Conservation (phyloP, 495 filamentous ascomycete genomes). For the Neurospora tetrasperma region DNA sequence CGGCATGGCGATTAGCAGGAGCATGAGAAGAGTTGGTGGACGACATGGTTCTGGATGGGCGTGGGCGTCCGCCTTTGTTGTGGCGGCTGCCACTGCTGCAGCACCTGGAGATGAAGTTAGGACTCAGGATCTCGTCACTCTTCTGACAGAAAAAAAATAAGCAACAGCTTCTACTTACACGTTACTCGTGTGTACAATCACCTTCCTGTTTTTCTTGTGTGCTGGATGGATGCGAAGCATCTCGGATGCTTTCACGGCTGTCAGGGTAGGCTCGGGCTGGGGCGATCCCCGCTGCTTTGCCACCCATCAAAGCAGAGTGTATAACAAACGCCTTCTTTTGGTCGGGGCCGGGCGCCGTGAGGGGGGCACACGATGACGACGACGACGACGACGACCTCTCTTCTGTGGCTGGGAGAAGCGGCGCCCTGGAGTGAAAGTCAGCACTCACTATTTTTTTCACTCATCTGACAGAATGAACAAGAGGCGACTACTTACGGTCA, state of each 20-base stretch:
- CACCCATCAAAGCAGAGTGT: neutral
- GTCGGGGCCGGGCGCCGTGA: neutral
- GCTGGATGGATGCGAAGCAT: constrained; percentile 14
- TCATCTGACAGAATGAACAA: neutral
- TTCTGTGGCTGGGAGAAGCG: neutral
- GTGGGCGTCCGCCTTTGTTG: neutral
- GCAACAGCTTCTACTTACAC: neutral
- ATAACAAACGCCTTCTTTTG: neutral
- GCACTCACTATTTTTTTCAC: neutral
- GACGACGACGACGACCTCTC: neutral
- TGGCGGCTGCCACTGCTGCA: neutral
- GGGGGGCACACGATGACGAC: neutral
- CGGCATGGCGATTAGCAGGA: too few relatives aligned
- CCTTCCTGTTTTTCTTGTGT: constrained; percentile 8
- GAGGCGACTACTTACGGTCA: neutral
- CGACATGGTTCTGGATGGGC: too few relatives aligned
- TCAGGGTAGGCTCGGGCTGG: constrained; percentile 11
- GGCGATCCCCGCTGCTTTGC: constrained; percentile 1
- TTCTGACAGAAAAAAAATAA: neutral
- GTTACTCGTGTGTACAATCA: neutral
- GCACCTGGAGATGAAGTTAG: neutral
- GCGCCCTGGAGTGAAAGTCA: neutral
- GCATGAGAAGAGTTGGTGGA: too few relatives aligned
- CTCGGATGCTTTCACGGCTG: constrained; percentile 11
- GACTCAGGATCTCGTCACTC: neutral